phyloP scores from a whole-genome alignment of 345 rosid species.

The Physaria fendleri region DNA sequence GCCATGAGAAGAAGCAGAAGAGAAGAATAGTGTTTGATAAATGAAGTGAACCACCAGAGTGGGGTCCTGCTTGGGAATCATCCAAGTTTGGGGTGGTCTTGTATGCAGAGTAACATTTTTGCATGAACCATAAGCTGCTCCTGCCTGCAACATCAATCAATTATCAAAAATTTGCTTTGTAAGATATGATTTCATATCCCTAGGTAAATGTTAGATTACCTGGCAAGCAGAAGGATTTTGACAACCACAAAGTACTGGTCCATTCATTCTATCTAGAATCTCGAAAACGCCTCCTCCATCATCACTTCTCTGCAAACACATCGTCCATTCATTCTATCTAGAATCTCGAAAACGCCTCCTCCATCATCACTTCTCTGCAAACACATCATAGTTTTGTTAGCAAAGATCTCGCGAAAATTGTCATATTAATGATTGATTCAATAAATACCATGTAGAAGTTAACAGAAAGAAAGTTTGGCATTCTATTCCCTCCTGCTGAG shows the following conservation, averaged over 20 bases:
- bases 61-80: constrained; percentile 24
- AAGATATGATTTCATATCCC: not conserved
- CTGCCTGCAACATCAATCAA: constrained; percentile 49
- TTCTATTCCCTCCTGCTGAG: no score
- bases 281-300: constrained; percentile 95
- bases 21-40: constrained; percentile 39
- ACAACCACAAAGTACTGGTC: constrained; percentile 77
- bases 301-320: constrained; percentile 87
- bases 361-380: constrained; percentile 95
- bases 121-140: constrained; percentile 86
- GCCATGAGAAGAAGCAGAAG: constrained; percentile 34
- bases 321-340: constrained; percentile 84
- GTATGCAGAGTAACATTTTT: constrained; percentile 52
- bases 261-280: constrained; percentile 75
- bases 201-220: constrained; percentile 27
- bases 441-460: constrained; percentile 91
- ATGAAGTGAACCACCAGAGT: constrained; percentile 82
- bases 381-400: not conserved
- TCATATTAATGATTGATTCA: not conserved
- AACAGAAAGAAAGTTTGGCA: constrained; percentile 90
- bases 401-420: not conserved
- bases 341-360: constrained; percentile 77
- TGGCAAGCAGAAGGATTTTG: constrained; percentile 70
- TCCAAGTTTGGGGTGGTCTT: constrained; percentile 42
- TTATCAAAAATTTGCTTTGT: not conserved